phyloP scores from a whole-genome alignment of 208 protist genomes.

The Hexamita inflata region DNA sequence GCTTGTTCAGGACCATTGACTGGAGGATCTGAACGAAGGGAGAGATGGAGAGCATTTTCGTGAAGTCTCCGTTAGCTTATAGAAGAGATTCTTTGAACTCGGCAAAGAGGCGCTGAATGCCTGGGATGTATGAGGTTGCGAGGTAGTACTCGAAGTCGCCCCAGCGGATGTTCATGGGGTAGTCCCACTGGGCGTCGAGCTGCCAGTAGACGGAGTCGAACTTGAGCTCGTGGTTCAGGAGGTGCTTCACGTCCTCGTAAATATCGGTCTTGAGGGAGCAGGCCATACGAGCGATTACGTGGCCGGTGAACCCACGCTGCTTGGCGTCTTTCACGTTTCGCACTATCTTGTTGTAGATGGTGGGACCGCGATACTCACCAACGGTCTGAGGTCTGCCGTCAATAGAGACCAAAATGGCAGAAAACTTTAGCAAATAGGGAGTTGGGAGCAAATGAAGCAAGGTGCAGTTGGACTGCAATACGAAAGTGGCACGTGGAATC shows the following conservation, averaged over 20 bases:
- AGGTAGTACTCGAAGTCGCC: conserved; percentile 29
- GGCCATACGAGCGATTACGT: conserved; percentile 37
- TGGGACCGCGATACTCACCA: conserved; percentile 30
- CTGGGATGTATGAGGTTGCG: conserved; percentile 28
- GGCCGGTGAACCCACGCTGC: conserved; percentile 15
- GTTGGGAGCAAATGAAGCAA: conserved; percentile 32
- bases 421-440: conserved; percentile 28
- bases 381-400: conserved; percentile 32
- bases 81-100: not conserved
- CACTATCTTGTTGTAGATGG: conserved; percentile 28
- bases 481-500: conserved; percentile 28
- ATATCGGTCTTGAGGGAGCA: conserved; percentile 35
- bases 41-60: no score
- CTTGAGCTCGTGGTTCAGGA: not conserved
- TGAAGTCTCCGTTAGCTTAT: no score
- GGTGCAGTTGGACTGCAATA: conserved; percentile 42
- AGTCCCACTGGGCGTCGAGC: conserved; percentile 39
- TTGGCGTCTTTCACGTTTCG: conserved; percentile 26
- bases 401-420: conserved; percentile 37
- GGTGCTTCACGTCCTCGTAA: conserved; percentile 32
- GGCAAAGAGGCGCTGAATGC: not conserved
- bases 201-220: conserved; percentile 40
- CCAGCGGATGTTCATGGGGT: conserved; percentile 33
- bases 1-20: no score
- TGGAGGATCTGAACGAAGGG: no score